Evolutionary conservation across 345 rosid genomes (phyloP), one percentile per base, ranked within the genome.

Genomic region (Isatis tinctoria): DNA sequence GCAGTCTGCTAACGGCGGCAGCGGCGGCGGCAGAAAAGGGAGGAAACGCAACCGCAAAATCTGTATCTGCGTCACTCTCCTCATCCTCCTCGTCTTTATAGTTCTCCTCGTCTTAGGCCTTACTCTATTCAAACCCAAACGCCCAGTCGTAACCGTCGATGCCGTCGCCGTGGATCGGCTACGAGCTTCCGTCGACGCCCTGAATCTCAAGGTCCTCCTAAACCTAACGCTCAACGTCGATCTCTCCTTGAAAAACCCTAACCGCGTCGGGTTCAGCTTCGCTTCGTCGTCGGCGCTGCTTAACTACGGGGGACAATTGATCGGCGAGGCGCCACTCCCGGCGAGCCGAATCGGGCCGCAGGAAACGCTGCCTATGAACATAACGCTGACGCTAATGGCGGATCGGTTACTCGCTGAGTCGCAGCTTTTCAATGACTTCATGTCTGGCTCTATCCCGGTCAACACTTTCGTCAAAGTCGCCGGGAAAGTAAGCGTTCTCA

Each of bases 51-150:
- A 48, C 73, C 32, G 87, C 51, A 79, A 74, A 81, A 54, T 83
- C 65, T 86, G 87, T 64, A 62, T 86, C 17, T 82, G 83, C 44
- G 10, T 80, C 10, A 57, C 76, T 0, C 69, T 74, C 4, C 60
- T 17, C 0, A 60, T 73, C 10, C 13, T 26, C 18, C 3, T 89
- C 58, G 3, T 95, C 56, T 52, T 72, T 26, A 8, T 85, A 32
- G 10, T 92, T 8, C 7, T 79, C 41, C 61, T 87, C 75, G 86
- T 88, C 71, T 69, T 94, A 27, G 84, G 82, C 0, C 73, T 89
- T 14, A 91, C 97, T 37, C 88, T 88, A 3, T 90, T 87, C 88
- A 95, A 95, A 77, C 77, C 97, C 48, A 92, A 85, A 81, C 70
- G 32, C 4, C 84, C 97, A 3, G 43, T 59, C 22, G 81, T 78